phyloP scores from a whole-genome alignment of 2,329 filamentous ascomycete genomes.

The Diaporthe capsici region DNA sequence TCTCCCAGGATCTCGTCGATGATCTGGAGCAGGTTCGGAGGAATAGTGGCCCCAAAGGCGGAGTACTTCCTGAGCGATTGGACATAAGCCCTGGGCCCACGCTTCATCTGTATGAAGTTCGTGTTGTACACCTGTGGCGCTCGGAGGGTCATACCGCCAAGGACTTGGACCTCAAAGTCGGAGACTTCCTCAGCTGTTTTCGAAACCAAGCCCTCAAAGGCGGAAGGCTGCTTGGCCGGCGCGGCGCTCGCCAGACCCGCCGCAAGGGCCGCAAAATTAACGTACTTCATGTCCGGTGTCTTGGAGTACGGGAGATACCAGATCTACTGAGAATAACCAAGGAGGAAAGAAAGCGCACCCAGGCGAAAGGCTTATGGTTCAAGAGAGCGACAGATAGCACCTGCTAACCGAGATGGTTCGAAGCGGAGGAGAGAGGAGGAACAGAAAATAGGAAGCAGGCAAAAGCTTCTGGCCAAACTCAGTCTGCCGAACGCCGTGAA shows the following conservation, averaged over 20 bases:
- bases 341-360: constrained; percentile 6
- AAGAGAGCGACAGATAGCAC: constrained; percentile 6
- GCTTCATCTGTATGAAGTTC: constrained; percentile 51
- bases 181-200: constrained; percentile 42
- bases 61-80: constrained; percentile 53
- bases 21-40: constrained; percentile 51
- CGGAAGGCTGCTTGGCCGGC: constrained; percentile 20
- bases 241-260: constrained; percentile 46
- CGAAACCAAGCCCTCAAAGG: constrained; percentile 28
- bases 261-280: constrained; percentile 50
- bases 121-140: constrained; percentile 56
- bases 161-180: constrained; percentile 51
- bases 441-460: constrained; percentile 21
- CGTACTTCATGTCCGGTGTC: constrained; percentile 52
- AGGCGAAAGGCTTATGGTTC: constrained; percentile 7
- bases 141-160: constrained; percentile 57
- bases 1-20: constrained; percentile 53
- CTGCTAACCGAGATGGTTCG: neutral
- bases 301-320: constrained; percentile 33
- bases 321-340: constrained; percentile 28
- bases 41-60: constrained; percentile 54
- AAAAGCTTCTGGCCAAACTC: constrained; percentile 31
- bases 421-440: constrained; percentile 14
- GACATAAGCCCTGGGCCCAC: constrained; percentile 53
- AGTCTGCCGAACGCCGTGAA: constrained; percentile 22